A percentile compares a stretch with the other conserved stretches of the same genome.
phyloP scores from a whole-genome alignment of 345 rosid genomes.

The Eucalyptus victrix region DNA sequence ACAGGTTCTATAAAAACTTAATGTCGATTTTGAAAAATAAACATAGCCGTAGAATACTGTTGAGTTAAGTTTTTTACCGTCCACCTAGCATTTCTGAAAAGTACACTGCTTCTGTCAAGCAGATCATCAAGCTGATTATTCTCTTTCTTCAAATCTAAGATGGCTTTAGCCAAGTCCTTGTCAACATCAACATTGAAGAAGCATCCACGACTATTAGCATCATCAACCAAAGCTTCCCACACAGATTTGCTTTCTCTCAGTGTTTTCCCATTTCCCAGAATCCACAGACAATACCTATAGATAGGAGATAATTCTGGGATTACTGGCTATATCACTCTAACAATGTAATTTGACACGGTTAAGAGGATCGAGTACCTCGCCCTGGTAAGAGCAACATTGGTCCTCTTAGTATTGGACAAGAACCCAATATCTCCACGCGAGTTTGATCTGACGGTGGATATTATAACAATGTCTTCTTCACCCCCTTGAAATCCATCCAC shows the following conservation, averaged over 20 bases:
- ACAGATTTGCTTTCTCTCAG: slow-evolving; percentile 15
- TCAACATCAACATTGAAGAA: slow-evolving; percentile 33
- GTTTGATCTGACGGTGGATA: slow-evolving; percentile 31
- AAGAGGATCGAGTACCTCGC: slow-evolving; percentile 13
- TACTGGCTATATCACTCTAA: background rate
- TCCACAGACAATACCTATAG: slow-evolving; percentile 40
- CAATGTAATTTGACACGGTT: background rate
- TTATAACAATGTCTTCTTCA: slow-evolving; percentile 21
- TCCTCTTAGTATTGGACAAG: slow-evolving; percentile 7
- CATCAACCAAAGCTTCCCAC: slow-evolving; percentile 19
- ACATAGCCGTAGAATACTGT: background rate
- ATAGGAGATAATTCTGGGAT: background rate
- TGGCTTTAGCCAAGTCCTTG: slow-evolving; percentile 13
- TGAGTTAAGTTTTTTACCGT: slow-evolving; percentile 7
- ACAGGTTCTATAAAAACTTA: background rate
- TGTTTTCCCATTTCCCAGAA: slow-evolving; percentile 36
- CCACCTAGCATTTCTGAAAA: slow-evolving; percentile 29
- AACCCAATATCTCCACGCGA: slow-evolving; percentile 10
- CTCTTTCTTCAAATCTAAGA: slow-evolving; percentile 21
- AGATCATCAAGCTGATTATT: slow-evolving; percentile 25
- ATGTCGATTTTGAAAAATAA: background rate
- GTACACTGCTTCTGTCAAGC: slow-evolving; percentile 6
- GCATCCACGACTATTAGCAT: slow-evolving; percentile 27
- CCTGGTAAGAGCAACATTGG: slow-evolving; percentile 30
- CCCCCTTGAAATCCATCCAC: slow-evolving; percentile 34